Evolutionary conservation across 192 early-diverging fungal genomes (phyloP).

Genomic region (Gigaspora rosea): DNA sequence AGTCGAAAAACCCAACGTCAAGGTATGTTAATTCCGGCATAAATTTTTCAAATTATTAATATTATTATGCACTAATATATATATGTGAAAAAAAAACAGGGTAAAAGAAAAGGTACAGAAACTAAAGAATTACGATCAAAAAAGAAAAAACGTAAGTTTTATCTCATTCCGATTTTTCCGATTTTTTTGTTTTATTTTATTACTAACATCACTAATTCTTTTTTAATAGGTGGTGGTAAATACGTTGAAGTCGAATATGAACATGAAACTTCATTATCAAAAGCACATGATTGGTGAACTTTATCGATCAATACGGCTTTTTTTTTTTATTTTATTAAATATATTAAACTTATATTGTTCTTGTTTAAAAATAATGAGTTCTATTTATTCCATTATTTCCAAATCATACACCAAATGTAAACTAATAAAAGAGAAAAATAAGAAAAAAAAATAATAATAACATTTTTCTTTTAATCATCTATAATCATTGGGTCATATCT

Average conservation of each 20-base stretch:
- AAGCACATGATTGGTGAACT: neutral
- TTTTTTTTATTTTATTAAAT: neutral
- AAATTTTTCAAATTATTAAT: neutral
- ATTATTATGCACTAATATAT: neutral
- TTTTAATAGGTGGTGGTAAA: slow-evolving; percentile 45
- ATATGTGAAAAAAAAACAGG: neutral
- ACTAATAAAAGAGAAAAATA: too few relatives aligned
- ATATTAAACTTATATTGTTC: neutral
- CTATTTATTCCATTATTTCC: neutral
- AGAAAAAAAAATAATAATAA: too few relatives aligned
- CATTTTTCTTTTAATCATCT: neutral
- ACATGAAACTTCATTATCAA: slow-evolving; percentile 12
- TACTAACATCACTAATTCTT: neutral
- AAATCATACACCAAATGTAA: neutral
- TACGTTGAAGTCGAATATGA: slow-evolving; percentile 64
- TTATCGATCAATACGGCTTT: neutral
- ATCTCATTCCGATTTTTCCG: neutral
- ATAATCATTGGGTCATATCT: slow-evolving; percentile 11
- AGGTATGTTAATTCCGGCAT: neutral
- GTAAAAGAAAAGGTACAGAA: slow-evolving; percentile 5
- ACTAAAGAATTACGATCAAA: slow-evolving; percentile 14
- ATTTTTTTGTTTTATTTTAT: neutral
- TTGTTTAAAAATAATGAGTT: too few relatives aligned
- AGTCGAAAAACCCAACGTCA: slow-evolving; percentile 26
- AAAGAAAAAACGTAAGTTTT: slow-evolving; percentile 11